A percentile compares a stretch with the other conserved stretches of the same genome.
Evolutionary conservation across 1,139 yeast genomes (phyloP).

Genomic region (Saccharomyces hybrid): DNA sequence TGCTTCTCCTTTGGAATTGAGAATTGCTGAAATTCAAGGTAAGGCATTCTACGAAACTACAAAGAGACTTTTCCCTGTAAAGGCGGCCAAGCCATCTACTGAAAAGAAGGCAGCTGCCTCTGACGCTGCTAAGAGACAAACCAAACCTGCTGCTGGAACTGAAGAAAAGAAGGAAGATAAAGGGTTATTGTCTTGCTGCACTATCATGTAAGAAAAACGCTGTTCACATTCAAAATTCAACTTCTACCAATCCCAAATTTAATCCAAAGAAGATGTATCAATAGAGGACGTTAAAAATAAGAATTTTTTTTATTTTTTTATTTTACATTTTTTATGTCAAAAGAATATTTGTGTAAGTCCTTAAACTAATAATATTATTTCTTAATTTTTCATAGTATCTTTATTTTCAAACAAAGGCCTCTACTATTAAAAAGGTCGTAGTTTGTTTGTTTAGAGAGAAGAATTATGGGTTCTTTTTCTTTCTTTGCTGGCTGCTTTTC

Average conservation of each 20-base stretch:
- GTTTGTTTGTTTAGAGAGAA: no score
- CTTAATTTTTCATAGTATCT: background rate
- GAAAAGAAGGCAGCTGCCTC: constrained; percentile 7
- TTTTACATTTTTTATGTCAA: background rate
- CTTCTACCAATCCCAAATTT: background rate
- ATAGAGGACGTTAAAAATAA: background rate
- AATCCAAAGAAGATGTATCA: background rate
- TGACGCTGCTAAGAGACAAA: constrained; percentile 6
- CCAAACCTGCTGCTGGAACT: constrained; percentile 6
- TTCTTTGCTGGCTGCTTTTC: background rate
- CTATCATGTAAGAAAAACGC: constrained; percentile 16
- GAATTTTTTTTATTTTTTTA: background rate
- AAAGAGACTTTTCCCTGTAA: constrained; percentile 11
- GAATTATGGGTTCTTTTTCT: background rate
- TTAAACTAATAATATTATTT: background rate
- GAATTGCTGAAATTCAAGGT: constrained; percentile 59
- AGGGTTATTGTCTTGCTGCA: constrained; percentile 20
- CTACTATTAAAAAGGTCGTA: no score
- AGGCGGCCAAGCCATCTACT: constrained; percentile 2
- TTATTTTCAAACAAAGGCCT: background rate
- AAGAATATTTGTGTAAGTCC: background rate
- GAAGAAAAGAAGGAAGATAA: constrained; percentile 12
- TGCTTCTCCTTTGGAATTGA: constrained; percentile 52
- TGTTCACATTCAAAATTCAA: background rate
- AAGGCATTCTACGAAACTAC: constrained; percentile 47